Evolutionary conservation across 2,329 filamentous ascomycete genomes (phyloP).

Genomic region (Penicillium sp.): DNA sequence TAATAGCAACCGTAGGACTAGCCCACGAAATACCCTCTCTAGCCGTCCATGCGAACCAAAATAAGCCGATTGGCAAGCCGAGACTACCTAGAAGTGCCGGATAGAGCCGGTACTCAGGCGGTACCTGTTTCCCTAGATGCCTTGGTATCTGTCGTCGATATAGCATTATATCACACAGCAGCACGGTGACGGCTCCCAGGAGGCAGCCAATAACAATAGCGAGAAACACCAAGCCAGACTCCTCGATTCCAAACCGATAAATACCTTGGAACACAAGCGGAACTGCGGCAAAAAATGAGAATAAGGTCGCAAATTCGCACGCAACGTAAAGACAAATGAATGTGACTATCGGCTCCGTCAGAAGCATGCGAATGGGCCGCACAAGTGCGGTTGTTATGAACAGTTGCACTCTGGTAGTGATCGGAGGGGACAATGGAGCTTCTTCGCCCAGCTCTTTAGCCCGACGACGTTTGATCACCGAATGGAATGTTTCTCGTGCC

Average conservation of each 20-base stretch:
- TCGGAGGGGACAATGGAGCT: constrained; percentile 7
- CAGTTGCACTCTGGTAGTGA: constrained; percentile 15
- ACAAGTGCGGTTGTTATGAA: constrained; percentile 29
- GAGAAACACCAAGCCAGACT: constrained; percentile 18
- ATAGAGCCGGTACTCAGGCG: constrained; percentile 25
- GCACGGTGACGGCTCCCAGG: constrained; percentile 19
- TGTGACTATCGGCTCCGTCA: constrained; percentile 32
- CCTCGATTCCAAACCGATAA: constrained; percentile 19
- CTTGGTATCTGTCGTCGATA: constrained; percentile 17
- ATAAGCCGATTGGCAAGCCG: constrained; percentile 23
- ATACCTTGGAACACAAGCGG: constrained; percentile 15
- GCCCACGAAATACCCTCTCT: constrained; percentile 19
- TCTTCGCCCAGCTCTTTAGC: constrained; percentile 15
- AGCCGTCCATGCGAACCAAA: constrained; percentile 28
- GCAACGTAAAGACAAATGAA: constrained; percentile 32
- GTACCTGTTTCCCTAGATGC: constrained; percentile 4
- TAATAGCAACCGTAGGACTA: constrained; percentile 20
- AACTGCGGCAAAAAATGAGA: constrained; percentile 20
- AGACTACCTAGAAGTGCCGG: constrained; percentile 26
- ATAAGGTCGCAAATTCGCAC: constrained; percentile 31
- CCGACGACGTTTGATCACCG: constrained; percentile 19
- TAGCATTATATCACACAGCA: constrained; percentile 22
- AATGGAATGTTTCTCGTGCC: constrained; percentile 26
- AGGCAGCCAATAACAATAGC: constrained; percentile 22
- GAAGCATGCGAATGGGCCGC: constrained; percentile 30